Conservation (phyloP, 257 asterid genomes). For the Solanum pimpinellifolium region DNA sequence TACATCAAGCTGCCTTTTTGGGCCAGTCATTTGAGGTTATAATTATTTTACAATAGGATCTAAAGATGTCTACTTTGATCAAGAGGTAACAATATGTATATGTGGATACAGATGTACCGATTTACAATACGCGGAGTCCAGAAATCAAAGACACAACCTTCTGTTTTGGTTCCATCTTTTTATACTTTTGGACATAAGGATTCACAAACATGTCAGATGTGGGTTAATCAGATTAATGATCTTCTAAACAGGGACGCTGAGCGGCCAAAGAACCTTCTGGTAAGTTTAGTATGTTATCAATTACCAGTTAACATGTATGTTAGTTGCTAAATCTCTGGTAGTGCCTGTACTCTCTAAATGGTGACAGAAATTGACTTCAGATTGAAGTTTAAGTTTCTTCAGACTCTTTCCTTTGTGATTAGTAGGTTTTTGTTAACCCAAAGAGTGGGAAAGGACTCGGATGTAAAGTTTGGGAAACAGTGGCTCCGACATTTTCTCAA, state of each 20-base stretch:
- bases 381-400: constrained; percentile 1
- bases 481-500: constrained; percentile 76
- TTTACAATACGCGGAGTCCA: constrained; percentile 57
- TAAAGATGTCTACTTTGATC: neutral
- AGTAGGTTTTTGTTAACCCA: constrained; percentile 90
- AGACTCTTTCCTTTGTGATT: constrained; percentile 13
- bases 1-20: constrained; percentile 27
- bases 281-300: constrained; percentile 20
- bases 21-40: constrained; percentile 60
- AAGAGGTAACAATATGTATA: constrained; percentile 1
- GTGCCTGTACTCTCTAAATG: neutral
- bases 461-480: constrained; percentile 67
- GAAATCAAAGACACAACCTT: constrained; percentile 47
- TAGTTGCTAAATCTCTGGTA: neutral
- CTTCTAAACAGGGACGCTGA: constrained; percentile 31
- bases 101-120: constrained; percentile 64
- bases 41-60: neutral
- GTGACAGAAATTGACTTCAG: constrained; percentile 10
- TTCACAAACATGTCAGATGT: constrained; percentile 50
- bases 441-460: constrained; percentile 91
- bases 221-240: constrained; percentile 52
- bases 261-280: constrained; percentile 84
- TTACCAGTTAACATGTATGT: neutral
- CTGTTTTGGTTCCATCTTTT: constrained; percentile 44
- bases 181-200: constrained; percentile 71